Evolutionary conservation across 2,329 filamentous ascomycete genomes (phyloP).

Genomic region (Metarhizium rileyi): DNA sequence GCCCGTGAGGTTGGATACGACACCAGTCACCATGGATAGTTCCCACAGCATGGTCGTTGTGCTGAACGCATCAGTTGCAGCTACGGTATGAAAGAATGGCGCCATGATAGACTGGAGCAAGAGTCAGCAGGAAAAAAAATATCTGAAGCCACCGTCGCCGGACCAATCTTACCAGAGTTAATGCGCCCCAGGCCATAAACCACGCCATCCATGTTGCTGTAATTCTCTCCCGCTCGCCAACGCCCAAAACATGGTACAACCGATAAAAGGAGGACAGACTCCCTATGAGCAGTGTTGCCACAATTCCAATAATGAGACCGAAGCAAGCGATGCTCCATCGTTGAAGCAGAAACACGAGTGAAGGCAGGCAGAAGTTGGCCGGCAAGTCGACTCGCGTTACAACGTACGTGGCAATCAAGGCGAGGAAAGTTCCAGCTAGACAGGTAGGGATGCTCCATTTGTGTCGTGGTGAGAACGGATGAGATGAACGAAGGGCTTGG

Average conservation of each 20-base stretch:
- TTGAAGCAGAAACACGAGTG: slow-evolving; percentile 57
- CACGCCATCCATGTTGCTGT: slow-evolving; percentile 62
- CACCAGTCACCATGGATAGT: slow-evolving; percentile 53
- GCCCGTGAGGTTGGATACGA: slow-evolving; percentile 57
- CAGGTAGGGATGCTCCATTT: slow-evolving; percentile 53
- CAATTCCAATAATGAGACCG: slow-evolving; percentile 39
- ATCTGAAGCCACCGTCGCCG: not conserved
- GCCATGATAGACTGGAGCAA: slow-evolving; percentile 43
- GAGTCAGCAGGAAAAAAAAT: not conserved
- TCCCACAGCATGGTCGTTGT: slow-evolving; percentile 27
- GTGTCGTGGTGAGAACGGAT: slow-evolving; percentile 47
- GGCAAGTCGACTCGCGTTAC: slow-evolving; percentile 46
- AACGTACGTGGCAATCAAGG: slow-evolving; percentile 47
- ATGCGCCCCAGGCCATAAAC: slow-evolving; percentile 47
- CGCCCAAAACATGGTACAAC: slow-evolving; percentile 41
- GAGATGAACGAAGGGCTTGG: slow-evolving; percentile 41
- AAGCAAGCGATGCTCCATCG: slow-evolving; percentile 50
- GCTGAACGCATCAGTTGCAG: slow-evolving; percentile 31
- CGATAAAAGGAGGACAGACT: slow-evolving; percentile 46
- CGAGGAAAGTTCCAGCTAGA: slow-evolving; percentile 37
- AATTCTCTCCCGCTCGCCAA: slow-evolving; percentile 50
- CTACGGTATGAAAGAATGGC: slow-evolving; percentile 53
- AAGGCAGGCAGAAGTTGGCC: slow-evolving; percentile 54
- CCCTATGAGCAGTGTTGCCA: slow-evolving; percentile 39
- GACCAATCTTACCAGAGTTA: slow-evolving; percentile 42